Base-by-base conservation (phyloP, 768 basidiomycete species). In the Rhodotorula paludigena region DNA sequence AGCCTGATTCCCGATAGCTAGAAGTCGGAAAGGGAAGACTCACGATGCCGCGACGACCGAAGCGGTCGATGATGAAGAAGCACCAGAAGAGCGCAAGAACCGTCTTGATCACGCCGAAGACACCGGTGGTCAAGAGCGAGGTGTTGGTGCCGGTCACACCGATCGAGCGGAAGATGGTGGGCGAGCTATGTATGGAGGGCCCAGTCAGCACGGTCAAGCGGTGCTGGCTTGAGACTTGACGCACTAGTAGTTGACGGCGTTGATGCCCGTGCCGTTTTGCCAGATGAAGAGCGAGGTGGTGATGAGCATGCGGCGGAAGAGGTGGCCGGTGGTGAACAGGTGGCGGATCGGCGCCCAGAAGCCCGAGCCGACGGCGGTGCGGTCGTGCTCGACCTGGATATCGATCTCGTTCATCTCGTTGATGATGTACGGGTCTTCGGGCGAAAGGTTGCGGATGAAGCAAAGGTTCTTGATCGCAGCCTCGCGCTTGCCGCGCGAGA, bases 61-160 rank as follows among this genome's bases (percentile, higher is more conserved):
- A 66, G 30, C 42, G 39, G 55, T 68, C 67, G 20, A 72, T 60
- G 45, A 72, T 36, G 81, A 81, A 39, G 63, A 71, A 71, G 59
- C 53, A 55, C 70, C 70, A 84, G 57, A 83, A 63, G 42, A 83
- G 63, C 15, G 76, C 74, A 21, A 74, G 73, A 28, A 74, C 47
- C 33, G 77, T 76, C 78, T 80, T 79, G 78, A 83, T 80, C 51
- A 82, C 78, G 21, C 83, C 84, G 69, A 82, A 84, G 48, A 84
- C 75, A 12, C 83, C 83, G 53, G 74, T 75, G 21, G 74, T 72
- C 49, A 75, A 47, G 47, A 75, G 73, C 30, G 62, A 54, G 2
- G 73, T 68, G 47, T 25, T 56, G 25, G 64, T 60, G 3, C 74
- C 74, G 16, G 53, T 57, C 49, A 75, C 53, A 3, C 73, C 73